Base-by-base conservation (phyloP, 1,139 yeast genomes). In the Candida sojae region DNA sequence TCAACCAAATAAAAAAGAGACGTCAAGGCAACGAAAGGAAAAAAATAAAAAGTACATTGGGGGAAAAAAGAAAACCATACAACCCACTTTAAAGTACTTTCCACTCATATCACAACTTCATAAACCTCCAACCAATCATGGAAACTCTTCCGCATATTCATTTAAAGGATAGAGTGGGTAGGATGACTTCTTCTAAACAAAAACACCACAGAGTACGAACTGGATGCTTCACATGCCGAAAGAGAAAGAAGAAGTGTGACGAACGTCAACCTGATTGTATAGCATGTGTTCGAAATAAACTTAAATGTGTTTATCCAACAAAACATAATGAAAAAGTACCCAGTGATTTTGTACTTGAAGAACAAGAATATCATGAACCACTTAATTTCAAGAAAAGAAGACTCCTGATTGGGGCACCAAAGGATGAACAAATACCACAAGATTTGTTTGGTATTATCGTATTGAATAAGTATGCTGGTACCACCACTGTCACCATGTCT, bases 241-340 rank as follows among this genome's bases (percentile, higher is more conserved):
- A 53, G 43, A 47, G 58, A 37, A 59, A 58, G 46, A 53, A 61
- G 46, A 65, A 64, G 46, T 66, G 71, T 50, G 70, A 66, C 48
- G 70, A 66, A 49, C 45, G 46, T 6, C 62, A 58, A 41, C 71
- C 71, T 1, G 43, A 44, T 7, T 66, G 71, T 53, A 53, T 55
- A 4, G 57, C 49, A 36, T 67, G 71, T 34, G 32, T 49, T n/a
- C 25, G 52, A 37, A 49, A 49, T 38, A 38, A 37, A 25, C 39
- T 49, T 11, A 38, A 45, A 38, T 49, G 52, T 39, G 31, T 43
- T 9, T 49, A 44, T 35, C 52, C 52, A 5, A 13, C 33, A 4
- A 33, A 33, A 12, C 17, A 17, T 7, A 35, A 39, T 13, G 50
- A 49, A 26, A 38, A 43, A n/a, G 25, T 47, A 12, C 52, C 52